Base-by-base conservation (phyloP, 2,329 filamentous ascomycete species). In the Chrysosporium queenslandicum region DNA sequence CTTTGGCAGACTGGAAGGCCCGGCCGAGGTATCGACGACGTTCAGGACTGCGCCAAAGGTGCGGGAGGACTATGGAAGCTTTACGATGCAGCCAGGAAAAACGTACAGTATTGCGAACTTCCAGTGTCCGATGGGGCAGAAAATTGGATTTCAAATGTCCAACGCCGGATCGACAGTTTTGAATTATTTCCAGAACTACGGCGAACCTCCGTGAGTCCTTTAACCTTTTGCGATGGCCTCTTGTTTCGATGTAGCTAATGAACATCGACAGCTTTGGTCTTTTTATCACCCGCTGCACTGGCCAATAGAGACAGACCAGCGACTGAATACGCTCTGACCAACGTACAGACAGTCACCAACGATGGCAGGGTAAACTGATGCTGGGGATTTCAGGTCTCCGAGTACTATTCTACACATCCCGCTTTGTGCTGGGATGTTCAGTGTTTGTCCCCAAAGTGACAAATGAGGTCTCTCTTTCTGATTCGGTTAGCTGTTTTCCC, bases 131-230 rank as follows among this genome's bases (percentile, higher is more conserved):
- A 76, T 73, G 43, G 79, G 77, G 2, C 49, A 76, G 63, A 69
- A 69, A 16, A 64, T 83, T 16, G 68, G 67, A 2, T 78, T 75
- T 58, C 69, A 78, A 68, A 71, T 85, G 59, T 73, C 68, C 43
- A 69, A 71, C 41, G 68, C 68, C 4, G 77, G 74, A 2, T 68
- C 68, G 56, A 79, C 79, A 36, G 62, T 70, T 45, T 64, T 85
- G 36, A 66, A 76, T 52, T 86, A 77, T 66, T 83, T 85, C 69
- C 74, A 86, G 68, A 80, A 85, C 62, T 82, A 71, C 58, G 82
- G 82, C 60, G 73, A 72, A 8, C 65, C 68, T 56, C 70, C 75
- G 68, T 71, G 62, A 65, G 69, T 68, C 48, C 25, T 18, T 7
- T 16, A 4, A 34, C 3, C 37, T 16, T 11, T 3, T 12, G 8